phyloP scores from a whole-genome alignment of 768 basidiomycete genomes.

The Suillus hirtellus region DNA sequence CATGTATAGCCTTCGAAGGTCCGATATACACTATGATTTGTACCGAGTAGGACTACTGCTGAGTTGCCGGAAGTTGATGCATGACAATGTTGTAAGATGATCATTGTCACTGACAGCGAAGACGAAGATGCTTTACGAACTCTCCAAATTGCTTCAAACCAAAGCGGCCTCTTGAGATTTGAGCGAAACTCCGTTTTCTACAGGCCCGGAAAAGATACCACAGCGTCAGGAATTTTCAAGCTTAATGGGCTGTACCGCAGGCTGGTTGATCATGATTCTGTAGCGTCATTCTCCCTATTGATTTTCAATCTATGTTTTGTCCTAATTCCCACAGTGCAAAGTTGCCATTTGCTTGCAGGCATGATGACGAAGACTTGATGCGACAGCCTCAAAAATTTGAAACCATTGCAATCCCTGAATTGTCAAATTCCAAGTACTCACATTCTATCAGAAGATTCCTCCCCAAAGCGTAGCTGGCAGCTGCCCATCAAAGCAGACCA shows the following conservation, averaged over 20 bases:
- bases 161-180: background rate
- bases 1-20: too few relatives aligned
- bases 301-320: too few relatives aligned
- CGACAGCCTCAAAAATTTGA: too few relatives aligned
- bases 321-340: too few relatives aligned
- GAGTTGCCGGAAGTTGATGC: background rate
- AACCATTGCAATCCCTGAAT: too few relatives aligned
- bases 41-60: too few relatives aligned
- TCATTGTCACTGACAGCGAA: constrained; percentile 50
- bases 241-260: background rate
- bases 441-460: constrained; percentile 16
- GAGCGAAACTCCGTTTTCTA: background rate
- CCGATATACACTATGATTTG: too few relatives aligned
- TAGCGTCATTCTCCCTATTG: constrained; percentile 13
- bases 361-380: too few relatives aligned
- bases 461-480: constrained; percentile 7
- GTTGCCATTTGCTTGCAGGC: too few relatives aligned
- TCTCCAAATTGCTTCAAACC: background rate
- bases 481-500: constrained; percentile 8
- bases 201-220: background rate
- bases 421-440: too few relatives aligned
- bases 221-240: background rate
- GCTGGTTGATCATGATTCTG: background rate
- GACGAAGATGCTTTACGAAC: constrained; percentile 29
- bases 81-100: background rate